Conservation (phyloP, 2,329 filamentous ascomycete genomes). For the Paecilomyces sp. region DNA sequence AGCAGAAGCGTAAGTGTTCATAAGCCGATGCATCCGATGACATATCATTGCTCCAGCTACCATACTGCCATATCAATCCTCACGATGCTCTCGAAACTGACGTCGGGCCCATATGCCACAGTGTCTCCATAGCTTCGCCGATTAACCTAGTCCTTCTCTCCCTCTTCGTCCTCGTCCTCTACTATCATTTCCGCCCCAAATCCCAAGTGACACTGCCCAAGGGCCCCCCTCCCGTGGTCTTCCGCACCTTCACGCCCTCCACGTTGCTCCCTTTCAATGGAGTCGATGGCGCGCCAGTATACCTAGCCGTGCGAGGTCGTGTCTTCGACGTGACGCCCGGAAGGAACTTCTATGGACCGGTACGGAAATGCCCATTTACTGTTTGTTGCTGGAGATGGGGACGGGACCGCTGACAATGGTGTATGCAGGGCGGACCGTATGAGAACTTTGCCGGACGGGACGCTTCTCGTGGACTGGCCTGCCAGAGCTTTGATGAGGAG, state of each 20-base stretch:
- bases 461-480: conserved; percentile 79
- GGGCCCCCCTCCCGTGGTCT: conserved; percentile 63
- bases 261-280: conserved; percentile 86
- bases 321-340: conserved; percentile 87
- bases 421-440: conserved; percentile 72
- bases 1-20: conserved; percentile 28
- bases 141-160: conserved; percentile 56
- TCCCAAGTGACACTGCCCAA: conserved; percentile 45
- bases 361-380: conserved; percentile 14
- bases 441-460: conserved; percentile 93
- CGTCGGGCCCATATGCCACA: conserved; percentile 18
- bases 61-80: conserved; percentile 15
- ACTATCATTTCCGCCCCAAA: conserved; percentile 52
- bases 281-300: conserved; percentile 64
- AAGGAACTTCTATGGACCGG: conserved; percentile 88
- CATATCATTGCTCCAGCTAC: no score
- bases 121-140: conserved; percentile 50
- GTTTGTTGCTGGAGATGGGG: background rate
- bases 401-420: background rate
- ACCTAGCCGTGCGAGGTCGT: conserved; percentile 80
- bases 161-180: conserved; percentile 50
- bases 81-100: conserved; percentile 17
- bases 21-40: background rate
- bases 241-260: conserved; percentile 75
- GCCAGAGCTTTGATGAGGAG: conserved; percentile 86